A percentile compares a stretch with the other conserved stretches of the same genome.
These are phyloP conservation scores for Saccharomycopsis hybrid DNA, from an alignment of 1,139 yeast genomes.

Conservation along the genomic window DNA sequence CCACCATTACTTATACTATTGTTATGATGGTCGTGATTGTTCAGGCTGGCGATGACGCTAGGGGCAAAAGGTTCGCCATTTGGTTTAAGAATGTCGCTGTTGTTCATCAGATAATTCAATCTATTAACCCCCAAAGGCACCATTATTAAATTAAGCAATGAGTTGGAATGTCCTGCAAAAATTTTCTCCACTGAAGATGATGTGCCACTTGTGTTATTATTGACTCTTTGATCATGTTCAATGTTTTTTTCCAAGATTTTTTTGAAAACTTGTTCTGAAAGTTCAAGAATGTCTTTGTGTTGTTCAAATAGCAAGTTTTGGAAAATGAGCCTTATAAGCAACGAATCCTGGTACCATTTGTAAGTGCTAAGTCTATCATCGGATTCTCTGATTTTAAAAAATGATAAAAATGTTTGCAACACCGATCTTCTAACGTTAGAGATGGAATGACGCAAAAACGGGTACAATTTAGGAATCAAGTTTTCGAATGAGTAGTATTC, in stretches of 20 bases:
- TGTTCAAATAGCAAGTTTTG: slow-evolving; percentile 90
- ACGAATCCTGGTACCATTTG: slow-evolving; percentile 22
- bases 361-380: not conserved
- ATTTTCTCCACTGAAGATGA: slow-evolving; percentile 35
- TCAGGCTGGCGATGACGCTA: slow-evolving; percentile 7
- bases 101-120: slow-evolving; percentile 79
- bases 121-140: slow-evolving; percentile 95
- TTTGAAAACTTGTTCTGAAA: slow-evolving; percentile 61
- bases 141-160: slow-evolving; percentile 66
- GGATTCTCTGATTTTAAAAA: slow-evolving; percentile 43
- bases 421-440: slow-evolving; percentile 89
- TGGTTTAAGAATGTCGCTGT: slow-evolving; percentile 67
- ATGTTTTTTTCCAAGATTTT: slow-evolving; percentile 43
- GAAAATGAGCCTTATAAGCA: slow-evolving; percentile 60
- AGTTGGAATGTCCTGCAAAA: slow-evolving; percentile 47
- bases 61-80: slow-evolving; percentile 41
- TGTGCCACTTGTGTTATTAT: not conserved
- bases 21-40: slow-evolving; percentile 25
- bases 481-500: slow-evolving; percentile 53
- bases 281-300: slow-evolving; percentile 59
- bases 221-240: slow-evolving; percentile 1
- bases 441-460: slow-evolving; percentile 90
- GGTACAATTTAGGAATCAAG: slow-evolving; percentile 86
- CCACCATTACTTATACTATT: slow-evolving; percentile 21
- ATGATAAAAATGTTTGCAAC: slow-evolving; percentile 71